These are phyloP conservation scores for Durusdinium trenchii DNA, from an alignment of 73 alveolate genomes.

Conservation along the genomic window DNA sequence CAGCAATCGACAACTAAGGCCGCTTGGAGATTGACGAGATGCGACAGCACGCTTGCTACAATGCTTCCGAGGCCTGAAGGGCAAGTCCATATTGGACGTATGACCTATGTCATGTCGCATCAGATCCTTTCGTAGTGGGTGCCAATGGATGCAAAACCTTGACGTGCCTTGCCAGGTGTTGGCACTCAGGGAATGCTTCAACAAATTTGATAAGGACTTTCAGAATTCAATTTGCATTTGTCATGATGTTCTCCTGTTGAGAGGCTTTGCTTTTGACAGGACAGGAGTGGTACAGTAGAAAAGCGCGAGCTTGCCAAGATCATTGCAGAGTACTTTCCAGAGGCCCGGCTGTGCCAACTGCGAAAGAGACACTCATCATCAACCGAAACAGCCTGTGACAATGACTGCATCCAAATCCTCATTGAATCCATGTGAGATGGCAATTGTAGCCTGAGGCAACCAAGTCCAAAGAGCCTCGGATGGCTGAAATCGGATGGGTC, in stretches of 20 bases:
- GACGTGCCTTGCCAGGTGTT: conserved; percentile 6
- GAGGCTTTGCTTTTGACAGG: conserved; percentile 3
- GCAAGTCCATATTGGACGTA: neutral
- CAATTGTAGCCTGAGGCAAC: conserved; percentile 76
- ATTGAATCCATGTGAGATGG: too few species aligned
- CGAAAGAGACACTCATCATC: too few species aligned
- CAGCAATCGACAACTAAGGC: too few species aligned
- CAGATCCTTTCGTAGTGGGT: too few species aligned
- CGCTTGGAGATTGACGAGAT: conserved; percentile 53
- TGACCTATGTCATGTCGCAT: too few species aligned
- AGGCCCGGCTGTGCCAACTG: neutral
- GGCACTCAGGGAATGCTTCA: conserved; percentile 61
- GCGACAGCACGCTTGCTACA: conserved; percentile 75
- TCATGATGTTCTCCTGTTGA: too few species aligned
- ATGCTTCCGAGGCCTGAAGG: conserved; percentile 33
- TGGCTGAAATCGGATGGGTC: too few species aligned
- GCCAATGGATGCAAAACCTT: neutral
- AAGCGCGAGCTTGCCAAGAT: conserved; percentile 83
- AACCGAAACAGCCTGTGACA: too few species aligned
- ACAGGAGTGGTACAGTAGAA: conserved; percentile 84
- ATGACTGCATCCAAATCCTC: too few species aligned
- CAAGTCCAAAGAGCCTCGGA: conserved; percentile 75
- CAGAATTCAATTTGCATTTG: neutral
- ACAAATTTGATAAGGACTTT: conserved; percentile 65
- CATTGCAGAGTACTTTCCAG: conserved; percentile 93